Conservation (phyloP, 495 filamentous ascomycete species). For the Glutinoglossum americanum region DNA sequence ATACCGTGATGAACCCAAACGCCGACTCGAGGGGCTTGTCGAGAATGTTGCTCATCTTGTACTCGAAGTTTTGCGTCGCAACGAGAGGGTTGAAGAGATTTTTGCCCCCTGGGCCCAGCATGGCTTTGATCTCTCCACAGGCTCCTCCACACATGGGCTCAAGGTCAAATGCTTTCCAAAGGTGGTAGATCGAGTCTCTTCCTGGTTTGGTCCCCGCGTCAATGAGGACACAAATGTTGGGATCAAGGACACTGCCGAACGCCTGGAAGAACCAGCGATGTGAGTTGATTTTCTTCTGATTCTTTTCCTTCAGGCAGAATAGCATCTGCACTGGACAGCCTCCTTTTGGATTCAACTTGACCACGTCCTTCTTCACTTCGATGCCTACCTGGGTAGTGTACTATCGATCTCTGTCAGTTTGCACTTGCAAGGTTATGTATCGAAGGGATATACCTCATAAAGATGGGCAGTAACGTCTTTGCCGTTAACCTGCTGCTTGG, state of each 20-base stretch:
- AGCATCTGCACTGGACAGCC: conserved; percentile 77
- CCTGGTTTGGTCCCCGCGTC: conserved; percentile 93
- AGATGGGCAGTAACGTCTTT: conserved; percentile 93
- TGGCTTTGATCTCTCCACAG: conserved; percentile 98
- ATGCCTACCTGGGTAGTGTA: conserved; percentile 89
- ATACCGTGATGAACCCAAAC: conserved; percentile 92
- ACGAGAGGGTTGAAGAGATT: conserved; percentile 77
- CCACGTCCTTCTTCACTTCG: conserved; percentile 71
- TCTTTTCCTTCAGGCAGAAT: conserved; percentile 98
- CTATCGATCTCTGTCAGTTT: conserved; percentile 5
- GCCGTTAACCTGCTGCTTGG: conserved; percentile 90
- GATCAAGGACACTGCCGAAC: conserved; percentile 79
- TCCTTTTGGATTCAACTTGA: conserved; percentile 50
- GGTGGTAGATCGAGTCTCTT: conserved; percentile 78
- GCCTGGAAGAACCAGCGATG: conserved; percentile 99
- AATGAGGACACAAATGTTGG: conserved; percentile 89
- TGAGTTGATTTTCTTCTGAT: conserved; percentile 99
- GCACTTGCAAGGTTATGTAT: background rate
- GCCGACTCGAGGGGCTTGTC: conserved; percentile 96
- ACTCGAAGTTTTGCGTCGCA: conserved; percentile 97
- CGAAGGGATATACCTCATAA: conserved; percentile 38
- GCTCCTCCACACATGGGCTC: conserved; percentile 95
- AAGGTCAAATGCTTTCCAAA: conserved; percentile 97
- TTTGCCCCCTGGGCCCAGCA: conserved; percentile 73
- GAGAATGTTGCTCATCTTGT: conserved; percentile 99